A percentile compares a stretch with the other conserved stretches of the same genome.
Evolutionary conservation across 2,329 filamentous ascomycete genomes (phyloP).

Genomic region (Sporothrix pseudoabietina): DNA sequence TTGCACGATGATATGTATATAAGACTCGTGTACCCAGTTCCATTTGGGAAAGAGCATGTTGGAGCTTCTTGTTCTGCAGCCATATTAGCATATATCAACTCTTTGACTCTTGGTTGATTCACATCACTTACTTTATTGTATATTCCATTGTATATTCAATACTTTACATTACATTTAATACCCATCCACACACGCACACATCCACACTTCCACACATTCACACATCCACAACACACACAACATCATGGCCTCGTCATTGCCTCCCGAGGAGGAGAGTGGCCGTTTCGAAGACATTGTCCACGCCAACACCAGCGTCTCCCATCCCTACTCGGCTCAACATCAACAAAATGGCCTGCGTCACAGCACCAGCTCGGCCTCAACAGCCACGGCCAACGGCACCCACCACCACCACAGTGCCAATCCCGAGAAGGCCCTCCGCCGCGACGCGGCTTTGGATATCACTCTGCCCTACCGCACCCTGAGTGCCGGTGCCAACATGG

Average conservation of each 20-base stretch:
- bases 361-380: constrained; percentile 8
- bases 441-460: constrained; percentile 40
- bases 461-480: constrained; percentile 62
- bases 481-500: constrained; percentile 54
- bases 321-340: not conserved
- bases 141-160: not conserved
- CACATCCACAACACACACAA: not conserved
- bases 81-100: not conserved
- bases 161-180: not conserved
- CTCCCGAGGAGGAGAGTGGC: constrained; percentile 20
- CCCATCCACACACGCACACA: not conserved
- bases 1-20: constrained; percentile 9
- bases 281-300: constrained; percentile 22
- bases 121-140: not conserved
- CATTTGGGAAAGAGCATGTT: not conserved
- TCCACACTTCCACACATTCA: not conserved
- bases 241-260: constrained; percentile 17
- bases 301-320: constrained; percentile 28
- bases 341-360: not conserved
- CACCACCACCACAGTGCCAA: not conserved
- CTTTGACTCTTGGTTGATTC: not conserved
- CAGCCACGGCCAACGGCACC: constrained; percentile 21
- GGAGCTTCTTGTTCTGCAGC: not conserved
- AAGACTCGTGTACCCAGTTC: constrained; percentile 4
- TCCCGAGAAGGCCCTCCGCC: constrained; percentile 37